Base-by-base conservation (phyloP, 2,329 filamentous ascomycete genomes). In the Calonectria fujianensis region DNA sequence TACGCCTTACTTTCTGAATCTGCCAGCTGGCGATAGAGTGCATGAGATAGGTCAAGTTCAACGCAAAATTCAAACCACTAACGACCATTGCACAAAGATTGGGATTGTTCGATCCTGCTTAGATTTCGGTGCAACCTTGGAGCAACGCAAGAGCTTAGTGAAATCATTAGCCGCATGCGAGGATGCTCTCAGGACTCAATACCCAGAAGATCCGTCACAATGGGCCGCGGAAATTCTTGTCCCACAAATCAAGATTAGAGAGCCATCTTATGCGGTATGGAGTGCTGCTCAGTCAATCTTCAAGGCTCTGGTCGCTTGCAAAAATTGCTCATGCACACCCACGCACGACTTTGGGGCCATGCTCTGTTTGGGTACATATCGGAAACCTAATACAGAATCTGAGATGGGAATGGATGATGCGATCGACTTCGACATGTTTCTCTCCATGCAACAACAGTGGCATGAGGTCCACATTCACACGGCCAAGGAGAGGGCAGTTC, bases 351-450 rank as follows among this genome's bases (percentile, higher is more conserved):
- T 75, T 6, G 54, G 63, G 2, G 74, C 67, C 1, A 27, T 37
- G 29, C 71, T 75, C 9, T 64, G 71, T 14, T 24, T 75, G 2
- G 71, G 74, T 3, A 75, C 74, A 18, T 68, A 74, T 16, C 61
- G 74, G 20, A 75, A 66, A 32, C 67, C 71, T 10, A 24, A 18
- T 18, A 9, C 27, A 37, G 59, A 70, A 1, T 20, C 29, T 3
- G 59, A 61, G 10, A 31, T 59, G 13, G 67, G 65, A 11, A 32
- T 39, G 4, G 61, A 64, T 14, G 37, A 71, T 18, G 27, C 3
- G 27, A 13, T 68, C 31, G 67, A 74, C 45, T 74, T 75, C 48
- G 63, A 75, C 54, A 74, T 75, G 67, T 75, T 75, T 16, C 71
- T 75, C 5, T 71, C 71, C 1, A 20, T 71, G 39, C 48, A 35